Evolutionary conservation across 176 grass and related monocot species (phyloP), one percentile per base, ranked within the genome.

Genomic region (Rhynchospora breviuscula): DNA sequence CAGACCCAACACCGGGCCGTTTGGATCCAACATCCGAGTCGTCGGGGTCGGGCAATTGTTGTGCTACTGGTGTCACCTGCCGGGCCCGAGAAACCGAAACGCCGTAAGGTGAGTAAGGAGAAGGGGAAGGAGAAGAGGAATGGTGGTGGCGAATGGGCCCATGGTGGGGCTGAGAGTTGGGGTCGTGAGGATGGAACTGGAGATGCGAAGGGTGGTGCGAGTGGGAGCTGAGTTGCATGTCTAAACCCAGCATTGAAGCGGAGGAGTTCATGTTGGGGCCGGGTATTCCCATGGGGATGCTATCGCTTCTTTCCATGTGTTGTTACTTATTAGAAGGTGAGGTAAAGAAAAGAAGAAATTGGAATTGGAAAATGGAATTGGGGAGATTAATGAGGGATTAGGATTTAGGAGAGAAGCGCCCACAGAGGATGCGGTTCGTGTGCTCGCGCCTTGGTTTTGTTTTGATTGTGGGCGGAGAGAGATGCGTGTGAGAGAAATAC

Each of bases 171-270:
- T 77, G 73, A 56, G 48, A 15, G 12, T 5, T 56, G 12, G 23
- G 73, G 51, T 78, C 73, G 26, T 77, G 49, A 1, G 73, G 51
- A 5, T 82, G 80, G 13, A 82, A 82, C 22, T 63, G 63, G 43
- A 82, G 80, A 67, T 67, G 58, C 54, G 76, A 18, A 1, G 67
- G 35, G 35, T 45, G 40, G 40, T 70, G 40, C 26, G 15, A 10
- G 44, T 82, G 80, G 46, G 80, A 82, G 44, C 26, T 82, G 45
- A 82, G 80, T 51, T 82, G 80, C 62, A 82, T 82, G 52, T 82
- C 80, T 82, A 82, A 67, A 53, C 62, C 80, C 6, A 82, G 26
- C 80, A 66, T 82, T 31, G 80, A 52, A 31, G 80, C 46, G 5
- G 80, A 45, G 48, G 51, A 64, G 18, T 81, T 81, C 59, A 81